Conservation (phyloP, 2,329 filamentous ascomycete genomes). For the Cladobotryum protrusum region DNA sequence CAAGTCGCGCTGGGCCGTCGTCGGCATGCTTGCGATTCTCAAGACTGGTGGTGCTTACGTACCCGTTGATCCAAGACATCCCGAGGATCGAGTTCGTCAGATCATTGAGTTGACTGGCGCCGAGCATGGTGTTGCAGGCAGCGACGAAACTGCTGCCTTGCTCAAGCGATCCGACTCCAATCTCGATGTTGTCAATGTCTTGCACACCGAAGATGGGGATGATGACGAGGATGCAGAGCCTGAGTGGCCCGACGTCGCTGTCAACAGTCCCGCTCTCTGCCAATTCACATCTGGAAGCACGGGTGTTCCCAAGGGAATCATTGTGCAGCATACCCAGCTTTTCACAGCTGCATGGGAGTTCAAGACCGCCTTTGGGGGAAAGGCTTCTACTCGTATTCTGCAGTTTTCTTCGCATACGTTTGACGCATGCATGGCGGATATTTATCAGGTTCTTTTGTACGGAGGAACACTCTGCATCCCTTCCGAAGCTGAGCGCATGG, state of each 20-base stretch:
- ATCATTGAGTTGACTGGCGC: not conserved
- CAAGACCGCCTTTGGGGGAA: too few relatives aligned
- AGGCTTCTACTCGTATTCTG: not conserved
- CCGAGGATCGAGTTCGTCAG: not conserved
- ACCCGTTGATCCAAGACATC: conserved; percentile 10
- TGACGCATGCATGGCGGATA: conserved; percentile 3
- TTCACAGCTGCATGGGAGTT: too few relatives aligned
- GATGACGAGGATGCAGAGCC: not conserved
- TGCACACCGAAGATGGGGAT: too few relatives aligned
- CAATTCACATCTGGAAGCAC: conserved; percentile 53
- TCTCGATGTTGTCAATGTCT: too few relatives aligned
- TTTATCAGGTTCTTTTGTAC: not conserved
- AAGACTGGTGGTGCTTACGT: conserved; percentile 14
- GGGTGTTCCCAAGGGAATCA: conserved; percentile 50
- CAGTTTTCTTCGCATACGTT: conserved; percentile 6
- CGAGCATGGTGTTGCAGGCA: not conserved
- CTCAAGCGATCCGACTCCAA: too few relatives aligned
- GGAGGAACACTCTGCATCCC: conserved; percentile 5
- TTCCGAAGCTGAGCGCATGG: conserved; percentile 2
- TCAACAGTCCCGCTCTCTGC: conserved; percentile 18
- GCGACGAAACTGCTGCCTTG: too few relatives aligned
- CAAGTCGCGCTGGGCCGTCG: conserved; percentile 11
- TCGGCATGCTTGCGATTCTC: conserved; percentile 10
- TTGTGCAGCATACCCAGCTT: conserved; percentile 23
- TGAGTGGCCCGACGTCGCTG: conserved; percentile 35